Conservation (phyloP, 495 filamentous ascomycete genomes). For the Aspergillus affinis region DNA sequence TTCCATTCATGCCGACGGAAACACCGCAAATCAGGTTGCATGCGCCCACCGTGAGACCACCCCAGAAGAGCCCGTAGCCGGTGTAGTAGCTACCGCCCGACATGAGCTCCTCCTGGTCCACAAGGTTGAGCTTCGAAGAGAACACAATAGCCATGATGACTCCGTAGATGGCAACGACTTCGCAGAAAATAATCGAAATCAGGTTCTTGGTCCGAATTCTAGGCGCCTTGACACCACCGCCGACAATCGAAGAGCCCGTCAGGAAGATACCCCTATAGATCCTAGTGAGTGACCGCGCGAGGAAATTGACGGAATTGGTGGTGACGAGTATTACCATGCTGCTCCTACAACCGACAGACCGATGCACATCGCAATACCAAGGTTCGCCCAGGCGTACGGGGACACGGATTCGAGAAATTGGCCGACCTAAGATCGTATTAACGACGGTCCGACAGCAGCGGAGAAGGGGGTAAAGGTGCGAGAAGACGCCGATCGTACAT, state of each 20-base stretch:
- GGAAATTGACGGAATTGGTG: constrained; percentile 1
- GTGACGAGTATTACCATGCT: constrained; percentile 72
- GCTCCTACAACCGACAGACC: constrained; percentile 94
- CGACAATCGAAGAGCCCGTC: constrained; percentile 96
- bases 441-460: constrained; percentile 2
- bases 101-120: constrained; percentile 53
- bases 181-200: constrained; percentile 99
- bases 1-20: constrained; percentile 96
- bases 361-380: constrained; percentile 93
- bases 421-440: constrained; percentile 66
- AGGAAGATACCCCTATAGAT: constrained; percentile 93
- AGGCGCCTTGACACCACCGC: constrained; percentile 92
- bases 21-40: constrained; percentile 97
- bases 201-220: constrained; percentile 98
- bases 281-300: constrained; percentile 20
- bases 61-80: constrained; percentile 97
- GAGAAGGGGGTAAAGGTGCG: background rate
- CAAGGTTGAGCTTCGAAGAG: constrained; percentile 72
- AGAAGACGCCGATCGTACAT: constrained; percentile 54
- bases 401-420: constrained; percentile 92
- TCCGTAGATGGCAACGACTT: constrained; percentile 99
- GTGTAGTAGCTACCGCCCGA: constrained; percentile 81
- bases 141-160: constrained; percentile 99
- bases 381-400: constrained; percentile 86
- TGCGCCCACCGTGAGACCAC: constrained; percentile 85